Evolutionary conservation across 345 rosid species (phyloP), one percentile per base, ranked within the genome.

Genomic region (Conringia planisiliqua): DNA sequence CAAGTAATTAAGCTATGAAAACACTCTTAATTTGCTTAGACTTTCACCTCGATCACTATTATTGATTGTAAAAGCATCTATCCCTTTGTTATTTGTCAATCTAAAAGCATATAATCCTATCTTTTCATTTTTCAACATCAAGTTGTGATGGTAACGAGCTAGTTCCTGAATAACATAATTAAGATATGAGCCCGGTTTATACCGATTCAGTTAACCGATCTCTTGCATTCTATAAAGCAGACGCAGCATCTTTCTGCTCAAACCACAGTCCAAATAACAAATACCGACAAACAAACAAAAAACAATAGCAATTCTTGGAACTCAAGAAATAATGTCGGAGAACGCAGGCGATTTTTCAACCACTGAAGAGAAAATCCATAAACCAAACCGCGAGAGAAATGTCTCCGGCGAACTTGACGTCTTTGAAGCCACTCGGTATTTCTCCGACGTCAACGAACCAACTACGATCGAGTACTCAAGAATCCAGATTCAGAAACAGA

Each of bases 391-490:
- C 54, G 71, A 75, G 36, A 75, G 93, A 61, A 85, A 87, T 4
- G 85, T 85, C 60, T 94, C 98, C 16, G 89, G 85, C 6, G 98
- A 94, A 86, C 90, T 94, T 52, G 96, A 85, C 66, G 96, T 94
- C 27, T 94, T 94, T n/a, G 95, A 94, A 82, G 98, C 98, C 3
- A 84, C 93, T 11, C 67, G 82, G 56, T 91, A 94, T 70, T 91
- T 91, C 86, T 89, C 95, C 3, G 96, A 84, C 24, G 82, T 82
- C 83, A 76, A 75, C 38, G 88, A 86, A 66, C 73, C 78, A 24
- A 79, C 47, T 7, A 71, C 47, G 44, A 32, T 26, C 32, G 50
- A 52, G 32, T 5, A 4, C 52, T n/a, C 74, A 69, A 76, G 74
- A 75, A 40, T 20, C 78, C 51, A 66, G 62, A 54, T 62, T 62